Conservation (phyloP, 2,329 filamentous ascomycete species). For the Ophiostoma sp. region DNA sequence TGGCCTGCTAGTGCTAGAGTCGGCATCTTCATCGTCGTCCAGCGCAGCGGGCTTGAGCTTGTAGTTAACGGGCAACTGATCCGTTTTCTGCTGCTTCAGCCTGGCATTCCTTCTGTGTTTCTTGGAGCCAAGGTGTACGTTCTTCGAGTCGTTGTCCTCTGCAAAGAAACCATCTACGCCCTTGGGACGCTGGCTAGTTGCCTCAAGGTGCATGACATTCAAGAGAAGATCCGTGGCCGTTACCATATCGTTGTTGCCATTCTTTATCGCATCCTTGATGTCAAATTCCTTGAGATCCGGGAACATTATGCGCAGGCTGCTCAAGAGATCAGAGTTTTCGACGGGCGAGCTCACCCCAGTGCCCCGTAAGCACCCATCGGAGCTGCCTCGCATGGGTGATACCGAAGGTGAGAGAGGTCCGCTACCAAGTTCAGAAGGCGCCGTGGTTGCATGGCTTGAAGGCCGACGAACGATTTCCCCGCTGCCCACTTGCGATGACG, state of each 20-base stretch:
- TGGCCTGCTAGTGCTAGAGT: not conserved
- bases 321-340: conserved; percentile 32
- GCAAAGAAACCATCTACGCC: conserved; percentile 75
- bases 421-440: not conserved
- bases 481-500: not conserved
- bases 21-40: conserved; percentile 32
- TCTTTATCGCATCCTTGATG: conserved; percentile 61
- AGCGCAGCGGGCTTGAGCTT: conserved; percentile 36
- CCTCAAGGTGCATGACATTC: conserved; percentile 70
- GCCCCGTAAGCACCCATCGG: conserved; percentile 31
- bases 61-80: conserved; percentile 38
- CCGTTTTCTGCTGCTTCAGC: conserved; percentile 31
- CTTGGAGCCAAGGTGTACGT: not conserved
- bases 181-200: conserved; percentile 58
- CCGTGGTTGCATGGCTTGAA: not conserved
- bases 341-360: conserved; percentile 48
- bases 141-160: conserved; percentile 44
- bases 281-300: conserved; percentile 61
- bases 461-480: not conserved
- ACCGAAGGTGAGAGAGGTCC: not conserved
- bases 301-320: conserved; percentile 65
- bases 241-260: conserved; percentile 61
- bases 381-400: not conserved
- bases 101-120: conserved; percentile 13
- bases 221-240: conserved; percentile 73